Evolutionary conservation across 169 alveolate genomes (phyloP), one percentile per base, ranked within the genome.

Genomic region (Plasmodium inui): DNA sequence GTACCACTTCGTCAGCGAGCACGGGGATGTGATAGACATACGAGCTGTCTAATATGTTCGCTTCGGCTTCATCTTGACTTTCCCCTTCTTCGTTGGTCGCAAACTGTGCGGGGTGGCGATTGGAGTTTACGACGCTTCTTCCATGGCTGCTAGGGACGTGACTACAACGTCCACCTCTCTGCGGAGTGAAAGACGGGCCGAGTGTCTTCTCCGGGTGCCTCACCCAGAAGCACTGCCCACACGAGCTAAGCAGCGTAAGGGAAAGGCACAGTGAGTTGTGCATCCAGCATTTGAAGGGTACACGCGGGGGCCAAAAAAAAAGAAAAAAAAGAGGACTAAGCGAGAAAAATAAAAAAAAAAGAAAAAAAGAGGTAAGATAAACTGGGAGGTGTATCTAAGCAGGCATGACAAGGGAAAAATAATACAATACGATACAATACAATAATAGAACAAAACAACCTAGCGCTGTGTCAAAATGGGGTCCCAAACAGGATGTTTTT

Each of bases 11-110:
- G 14, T 50, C 53, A 57, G 82, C 70, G 10, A 91, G 39, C 46
- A 91, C 95, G 3, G 95, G 95, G 55, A 84, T 91, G 39, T 91
- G 95, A 39, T 91, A 91, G 39, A 81, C 84, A 70, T 91, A 91
- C 17, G 84, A 81, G 0, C 83, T 44, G 53, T 89, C 84, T 61
- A 57, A 70, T 61, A 70, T 67, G 67, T 80, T 39, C 10, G 71
- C n/a, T 34, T 76, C 71, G n/a, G 71, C n/a, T 34, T 76, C 71
- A 19, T 79, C 41, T 79, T 57, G 22, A 39, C 72, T 26, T 80
- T 67, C 83, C 32, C 70, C 83, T 37, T 76, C 44, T 76, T 28
- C n/a, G 10, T 67, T 67, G 9, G 37, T 67, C 8, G 76, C 30
- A 67, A 67, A 26, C 39, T 67, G 34, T 19, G 76, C 0, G 3